A percentile compares a stretch with the other conserved stretches of the same genome.
These are phyloP conservation scores for Medicago truncatula DNA, from an alignment of 306 rosid genomes.

Conservation along the genomic window DNA sequence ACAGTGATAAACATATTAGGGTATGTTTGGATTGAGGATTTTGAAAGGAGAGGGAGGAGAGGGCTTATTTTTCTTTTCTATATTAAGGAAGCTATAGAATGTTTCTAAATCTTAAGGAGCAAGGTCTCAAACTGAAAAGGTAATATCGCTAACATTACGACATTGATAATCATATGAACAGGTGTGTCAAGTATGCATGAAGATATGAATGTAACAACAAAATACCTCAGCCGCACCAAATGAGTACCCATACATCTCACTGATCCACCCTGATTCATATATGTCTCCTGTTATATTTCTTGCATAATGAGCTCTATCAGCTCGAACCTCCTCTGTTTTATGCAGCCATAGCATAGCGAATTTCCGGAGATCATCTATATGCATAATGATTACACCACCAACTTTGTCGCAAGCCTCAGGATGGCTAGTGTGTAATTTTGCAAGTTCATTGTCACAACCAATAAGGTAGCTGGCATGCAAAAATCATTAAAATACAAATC, in stretches of 20 bases:
- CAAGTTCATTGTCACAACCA: constrained; percentile 95
- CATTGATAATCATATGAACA: no score
- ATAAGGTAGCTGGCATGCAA: constrained; percentile 77
- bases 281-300: constrained; percentile 95
- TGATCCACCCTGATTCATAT: constrained; percentile 92
- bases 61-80: no score
- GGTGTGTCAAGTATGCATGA: neutral
- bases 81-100: no score
- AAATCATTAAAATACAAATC: constrained; percentile 28
- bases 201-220: constrained; percentile 31
- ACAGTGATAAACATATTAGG: no score
- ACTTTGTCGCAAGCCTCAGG: constrained; percentile 98
- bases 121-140: no score
- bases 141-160: no score
- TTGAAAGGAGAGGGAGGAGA: no score
- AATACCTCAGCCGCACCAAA: constrained; percentile 99
- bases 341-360: constrained; percentile 94
- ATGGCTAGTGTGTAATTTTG: constrained; percentile 88
- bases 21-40: no score
- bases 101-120: no score
- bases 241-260: constrained; percentile 99
- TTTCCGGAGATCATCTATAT: constrained; percentile 85
- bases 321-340: constrained; percentile 95
- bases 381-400: constrained; percentile 98
- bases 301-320: constrained; percentile 94